Percentiles rank a stretch among this genome's conserved stretches.
These are phyloP conservation scores for Termitomyces sp. DNA, from an alignment of 768 basidiomycete species.

Conservation along the genomic window DNA sequence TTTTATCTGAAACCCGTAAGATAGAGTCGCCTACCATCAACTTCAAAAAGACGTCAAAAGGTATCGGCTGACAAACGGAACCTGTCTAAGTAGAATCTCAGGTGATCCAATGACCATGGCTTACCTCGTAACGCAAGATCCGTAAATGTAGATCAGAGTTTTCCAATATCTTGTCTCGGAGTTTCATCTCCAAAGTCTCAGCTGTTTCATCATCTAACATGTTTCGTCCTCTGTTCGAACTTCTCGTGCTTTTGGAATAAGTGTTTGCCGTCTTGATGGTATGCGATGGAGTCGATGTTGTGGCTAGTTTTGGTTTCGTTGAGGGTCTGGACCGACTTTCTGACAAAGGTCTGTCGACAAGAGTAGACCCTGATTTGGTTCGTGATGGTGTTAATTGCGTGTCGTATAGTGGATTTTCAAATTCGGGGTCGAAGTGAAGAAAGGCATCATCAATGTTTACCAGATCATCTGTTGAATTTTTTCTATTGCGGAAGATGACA, in stretches of 20 bases:
- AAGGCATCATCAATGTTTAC: conserved; percentile 24
- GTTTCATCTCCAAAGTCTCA: conserved; percentile 36
- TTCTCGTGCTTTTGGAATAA: conserved; percentile 13
- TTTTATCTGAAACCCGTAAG: conserved; percentile 21
- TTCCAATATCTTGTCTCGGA: conserved; percentile 39
- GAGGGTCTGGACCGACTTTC: not conserved
- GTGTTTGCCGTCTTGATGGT: not conserved
- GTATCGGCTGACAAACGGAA: conserved; percentile 44
- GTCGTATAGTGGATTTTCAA: not conserved
- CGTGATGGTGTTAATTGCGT: not conserved
- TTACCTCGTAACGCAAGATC: conserved; percentile 65
- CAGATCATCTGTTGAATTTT: not conserved
- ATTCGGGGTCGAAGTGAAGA: conserved; percentile 31
- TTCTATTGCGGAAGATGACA: not conserved
- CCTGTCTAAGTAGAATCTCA: not conserved
- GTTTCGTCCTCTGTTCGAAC: too few species aligned
- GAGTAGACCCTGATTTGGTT: not conserved
- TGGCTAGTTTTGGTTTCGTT: not conserved
- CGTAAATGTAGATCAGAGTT: conserved; percentile 49
- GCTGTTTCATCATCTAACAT: conserved; percentile 24
- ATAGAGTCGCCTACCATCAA: conserved; percentile 30
- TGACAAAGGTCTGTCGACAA: not conserved
- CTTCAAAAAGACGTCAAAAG: conserved; percentile 49
- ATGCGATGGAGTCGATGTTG: not conserved
- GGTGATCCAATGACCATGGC: conserved; percentile 7